These are phyloP conservation scores for Dryadomyces sulphureus DNA, from an alignment of 2,329 filamentous ascomycete genomes.

Conservation along the genomic window DNA sequence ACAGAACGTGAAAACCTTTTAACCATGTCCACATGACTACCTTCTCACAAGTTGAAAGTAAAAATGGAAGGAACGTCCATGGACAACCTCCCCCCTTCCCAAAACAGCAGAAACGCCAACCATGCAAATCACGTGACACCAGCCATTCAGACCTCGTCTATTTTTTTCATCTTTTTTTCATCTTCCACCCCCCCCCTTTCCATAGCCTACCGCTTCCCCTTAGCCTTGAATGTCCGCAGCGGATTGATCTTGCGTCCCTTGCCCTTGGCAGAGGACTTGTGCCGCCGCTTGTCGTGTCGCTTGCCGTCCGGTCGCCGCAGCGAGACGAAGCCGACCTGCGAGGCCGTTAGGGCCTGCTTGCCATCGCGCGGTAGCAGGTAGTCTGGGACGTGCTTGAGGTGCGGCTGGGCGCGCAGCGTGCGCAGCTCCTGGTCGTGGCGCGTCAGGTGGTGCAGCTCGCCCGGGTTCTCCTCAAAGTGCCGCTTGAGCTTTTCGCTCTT, in stretches of 20 bases:
- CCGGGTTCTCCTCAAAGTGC: conserved; percentile 94
- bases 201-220: background rate
- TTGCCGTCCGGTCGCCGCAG: conserved; percentile 40
- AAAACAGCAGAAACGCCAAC: background rate
- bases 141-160: too few species aligned
- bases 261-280: conserved; percentile 15
- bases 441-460: conserved; percentile 63
- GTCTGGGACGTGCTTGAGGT: conserved; percentile 87
- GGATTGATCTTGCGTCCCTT: conserved; percentile 8
- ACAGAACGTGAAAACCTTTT: too few species aligned
- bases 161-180: background rate
- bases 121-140: background rate
- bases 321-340: conserved; percentile 64
- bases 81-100: background rate
- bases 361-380: conserved; percentile 74
- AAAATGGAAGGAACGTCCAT: background rate
- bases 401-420: conserved; percentile 69
- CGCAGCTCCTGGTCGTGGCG: conserved; percentile 82
- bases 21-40: too few species aligned
- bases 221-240: conserved; percentile 10
- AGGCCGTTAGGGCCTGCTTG: conserved; percentile 49
- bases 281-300: conserved; percentile 28
- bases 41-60: too few species aligned
- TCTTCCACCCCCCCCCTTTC: background rate
- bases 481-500: conserved; percentile 89